phyloP scores from a whole-genome alignment of 495 filamentous ascomycete species.

The Jackrogersella minutella region DNA sequence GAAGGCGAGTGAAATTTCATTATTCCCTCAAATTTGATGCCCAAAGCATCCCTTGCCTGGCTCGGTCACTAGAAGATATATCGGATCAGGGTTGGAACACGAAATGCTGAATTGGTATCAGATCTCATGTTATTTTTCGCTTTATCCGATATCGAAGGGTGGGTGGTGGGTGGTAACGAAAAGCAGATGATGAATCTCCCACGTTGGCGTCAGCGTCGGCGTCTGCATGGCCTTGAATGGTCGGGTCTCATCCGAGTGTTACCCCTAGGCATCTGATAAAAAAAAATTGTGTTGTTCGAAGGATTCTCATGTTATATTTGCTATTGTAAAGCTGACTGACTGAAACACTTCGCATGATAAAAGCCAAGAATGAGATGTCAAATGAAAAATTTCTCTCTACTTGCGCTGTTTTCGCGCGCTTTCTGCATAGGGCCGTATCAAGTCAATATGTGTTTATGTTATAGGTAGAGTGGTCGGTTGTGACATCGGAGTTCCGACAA shows the following conservation, averaged over 20 bases:
- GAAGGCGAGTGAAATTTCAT: not conserved
- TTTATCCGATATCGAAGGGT: not conserved
- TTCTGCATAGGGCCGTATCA: not conserved
- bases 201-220: not conserved
- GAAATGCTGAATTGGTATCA: conserved; percentile 16
- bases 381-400: conserved; percentile 2
- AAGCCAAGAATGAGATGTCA: conserved; percentile 24
- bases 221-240: conserved; percentile 29
- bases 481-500: not conserved
- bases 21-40: conserved; percentile 9
- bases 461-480: not conserved
- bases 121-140: conserved; percentile 4
- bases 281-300: conserved; percentile 7
- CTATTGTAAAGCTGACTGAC: conserved; percentile 15
- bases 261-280: conserved; percentile 13
- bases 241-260: conserved; percentile 26
- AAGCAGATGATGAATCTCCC: conserved; percentile 6
- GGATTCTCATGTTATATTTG: conserved; percentile 1
- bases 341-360: conserved; percentile 3
- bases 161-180: conserved; percentile 23
- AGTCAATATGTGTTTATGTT: not conserved
- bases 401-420: not conserved
- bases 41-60: not conserved
- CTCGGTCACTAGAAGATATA: not conserved
- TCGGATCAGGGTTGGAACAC: not conserved